These are phyloP conservation scores for Komagataea norvegica DNA, from an alignment of 1,139 yeast species.

Conservation along the genomic window DNA sequence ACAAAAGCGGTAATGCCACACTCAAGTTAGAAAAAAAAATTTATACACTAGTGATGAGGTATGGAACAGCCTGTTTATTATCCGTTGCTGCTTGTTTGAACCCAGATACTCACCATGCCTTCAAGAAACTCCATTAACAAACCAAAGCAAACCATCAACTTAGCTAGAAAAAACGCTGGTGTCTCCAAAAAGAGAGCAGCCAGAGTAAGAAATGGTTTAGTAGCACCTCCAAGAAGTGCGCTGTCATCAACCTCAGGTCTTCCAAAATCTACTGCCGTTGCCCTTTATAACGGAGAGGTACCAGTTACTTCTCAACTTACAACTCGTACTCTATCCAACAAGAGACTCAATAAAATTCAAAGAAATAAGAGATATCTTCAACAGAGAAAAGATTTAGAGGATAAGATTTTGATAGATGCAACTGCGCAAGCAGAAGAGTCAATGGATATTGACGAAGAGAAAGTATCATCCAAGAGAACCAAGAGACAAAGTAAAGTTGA, in stretches of 20 bases:
- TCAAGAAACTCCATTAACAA: slow-evolving; percentile 75
- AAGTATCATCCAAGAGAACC: slow-evolving; percentile 25
- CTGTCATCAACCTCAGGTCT: slow-evolving; percentile 42
- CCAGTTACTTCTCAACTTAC: slow-evolving; percentile 45
- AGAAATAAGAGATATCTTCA: slow-evolving; percentile 71
- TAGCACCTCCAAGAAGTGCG: slow-evolving; percentile 40
- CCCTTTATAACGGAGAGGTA: slow-evolving; percentile 47
- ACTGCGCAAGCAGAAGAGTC: slow-evolving; percentile 40
- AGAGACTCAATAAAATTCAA: slow-evolving; percentile 75
- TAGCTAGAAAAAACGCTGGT: slow-evolving; percentile 50
- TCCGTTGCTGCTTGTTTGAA: neutral
- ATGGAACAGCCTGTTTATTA: neutral
- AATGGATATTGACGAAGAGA: slow-evolving; percentile 48
- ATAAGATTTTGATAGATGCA: slow-evolving; percentile 43
- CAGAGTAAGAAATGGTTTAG: slow-evolving; percentile 41
- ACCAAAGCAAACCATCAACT: slow-evolving; percentile 60
- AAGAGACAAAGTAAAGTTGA: slow-evolving; percentile 34
- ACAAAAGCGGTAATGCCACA: slow-evolving; percentile 4
- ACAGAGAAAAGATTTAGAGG: slow-evolving; percentile 38
- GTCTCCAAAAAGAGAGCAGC: slow-evolving; percentile 55
- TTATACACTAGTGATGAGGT: slow-evolving; percentile 7
- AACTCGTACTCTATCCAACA: slow-evolving; percentile 64
- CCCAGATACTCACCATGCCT: slow-evolving; percentile 46
- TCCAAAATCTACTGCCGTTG: slow-evolving; percentile 57
- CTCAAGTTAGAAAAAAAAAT: slow-evolving; percentile 3